These are phyloP conservation scores for Talaromyces islandicus DNA, from an alignment of 2,329 filamentous ascomycete species.

Conservation along the genomic window DNA sequence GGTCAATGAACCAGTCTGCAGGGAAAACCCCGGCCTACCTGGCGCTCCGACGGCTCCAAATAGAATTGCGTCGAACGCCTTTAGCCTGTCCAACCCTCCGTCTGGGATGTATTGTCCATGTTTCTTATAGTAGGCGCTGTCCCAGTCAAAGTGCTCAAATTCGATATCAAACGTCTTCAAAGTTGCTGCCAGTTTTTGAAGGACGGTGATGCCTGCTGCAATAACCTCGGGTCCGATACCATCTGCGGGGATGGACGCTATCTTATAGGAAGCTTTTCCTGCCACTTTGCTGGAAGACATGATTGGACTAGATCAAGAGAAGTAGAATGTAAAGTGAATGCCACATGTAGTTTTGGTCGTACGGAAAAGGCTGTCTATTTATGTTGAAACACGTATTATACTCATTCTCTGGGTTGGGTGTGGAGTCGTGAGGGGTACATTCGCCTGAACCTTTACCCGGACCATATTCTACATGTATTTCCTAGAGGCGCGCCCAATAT, in stretches of 20 bases:
- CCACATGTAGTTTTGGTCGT: background rate
- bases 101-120: constrained; percentile 49
- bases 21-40: constrained; percentile 23
- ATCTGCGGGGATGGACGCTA: constrained; percentile 63
- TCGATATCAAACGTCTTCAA: constrained; percentile 23
- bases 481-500: background rate
- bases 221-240: constrained; percentile 66
- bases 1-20: background rate
- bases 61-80: constrained; percentile 50
- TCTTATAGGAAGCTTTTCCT: constrained; percentile 32
- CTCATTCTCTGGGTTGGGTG: background rate
- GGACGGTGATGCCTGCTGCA: constrained; percentile 55
- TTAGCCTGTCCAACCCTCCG: constrained; percentile 46
- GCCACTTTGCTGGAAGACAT: background rate
- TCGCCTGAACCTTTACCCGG: background rate
- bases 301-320: background rate
- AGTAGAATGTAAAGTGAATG: background rate
- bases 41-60: constrained; percentile 57
- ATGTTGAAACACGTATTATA: background rate
- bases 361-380: background rate
- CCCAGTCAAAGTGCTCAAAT: constrained; percentile 35
- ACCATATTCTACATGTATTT: background rate
- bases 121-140: constrained; percentile 43
- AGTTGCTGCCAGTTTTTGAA: constrained; percentile 40
- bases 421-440: background rate